Percentiles rank a stretch among this genome's conserved stretches.
Evolutionary conservation across 345 rosid species (phyloP).

Genomic region (Linum usitatissimum): DNA sequence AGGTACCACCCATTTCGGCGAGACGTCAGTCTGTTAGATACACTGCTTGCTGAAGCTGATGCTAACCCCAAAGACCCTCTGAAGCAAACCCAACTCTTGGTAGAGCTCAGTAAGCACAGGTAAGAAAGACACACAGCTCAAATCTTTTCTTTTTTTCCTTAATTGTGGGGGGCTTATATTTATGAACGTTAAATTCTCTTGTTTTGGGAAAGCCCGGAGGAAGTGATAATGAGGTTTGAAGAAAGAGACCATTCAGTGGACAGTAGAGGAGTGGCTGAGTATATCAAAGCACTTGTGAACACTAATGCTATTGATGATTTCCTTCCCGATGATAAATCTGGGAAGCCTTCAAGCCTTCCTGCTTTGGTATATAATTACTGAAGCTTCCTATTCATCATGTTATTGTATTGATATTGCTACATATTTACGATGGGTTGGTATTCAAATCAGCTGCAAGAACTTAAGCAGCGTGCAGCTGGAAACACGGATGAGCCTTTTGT

Average conservation of each 20-base stretch:
- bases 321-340: conserved; percentile 83
- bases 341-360: conserved; percentile 80
- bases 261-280: conserved; percentile 82
- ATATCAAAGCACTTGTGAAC: conserved; percentile 73
- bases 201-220: conserved; percentile 53
- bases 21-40: neutral
- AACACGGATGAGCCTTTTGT: conserved; percentile 55
- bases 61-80: neutral
- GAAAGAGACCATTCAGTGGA: conserved; percentile 72
- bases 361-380: conserved; percentile 38
- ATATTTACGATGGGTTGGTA: neutral
- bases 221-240: conserved; percentile 81
- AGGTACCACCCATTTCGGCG: neutral
- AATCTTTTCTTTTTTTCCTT: neutral
- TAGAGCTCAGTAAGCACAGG: conserved; percentile 3
- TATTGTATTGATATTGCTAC: neutral
- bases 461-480: conserved; percentile 82
- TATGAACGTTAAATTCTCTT: neutral
- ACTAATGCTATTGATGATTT: conserved; percentile 77
- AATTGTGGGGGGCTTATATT: neutral
- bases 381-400: neutral
- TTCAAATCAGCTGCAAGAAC: conserved; percentile 60
- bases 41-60: neutral
- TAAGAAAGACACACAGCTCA: neutral
- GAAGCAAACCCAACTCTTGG: neutral